Conservation (phyloP, 306 rosid species). For the Lablab purpureus region DNA sequence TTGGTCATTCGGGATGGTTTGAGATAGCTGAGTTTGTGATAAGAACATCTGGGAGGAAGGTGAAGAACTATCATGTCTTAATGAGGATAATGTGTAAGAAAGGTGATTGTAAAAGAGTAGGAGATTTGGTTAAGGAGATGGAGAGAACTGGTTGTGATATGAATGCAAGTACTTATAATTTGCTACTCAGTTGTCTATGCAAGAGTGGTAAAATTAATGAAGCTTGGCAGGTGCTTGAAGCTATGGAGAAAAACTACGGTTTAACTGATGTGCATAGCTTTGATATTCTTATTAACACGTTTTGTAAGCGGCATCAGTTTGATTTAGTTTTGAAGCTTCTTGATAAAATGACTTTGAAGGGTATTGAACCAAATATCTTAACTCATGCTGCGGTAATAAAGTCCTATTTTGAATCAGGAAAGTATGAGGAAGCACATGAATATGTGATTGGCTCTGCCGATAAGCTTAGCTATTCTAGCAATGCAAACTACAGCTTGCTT, state of each 20-base stretch:
- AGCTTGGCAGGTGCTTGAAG: constrained; percentile 54
- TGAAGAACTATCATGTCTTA: constrained; percentile 59
- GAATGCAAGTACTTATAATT: constrained; percentile 51
- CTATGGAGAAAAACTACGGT: constrained; percentile 55
- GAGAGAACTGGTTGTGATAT: constrained; percentile 56
- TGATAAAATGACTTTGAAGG: constrained; percentile 59
- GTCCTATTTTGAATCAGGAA: constrained; percentile 60
- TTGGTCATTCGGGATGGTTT: constrained; percentile 54
- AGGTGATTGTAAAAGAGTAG: constrained; percentile 60
- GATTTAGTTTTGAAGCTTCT: constrained; percentile 61
- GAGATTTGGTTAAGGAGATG: constrained; percentile 61
- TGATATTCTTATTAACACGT: constrained; percentile 59
- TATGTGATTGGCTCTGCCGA: constrained; percentile 55
- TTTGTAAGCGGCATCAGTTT: constrained; percentile 49
- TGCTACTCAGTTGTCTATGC: constrained; percentile 63
- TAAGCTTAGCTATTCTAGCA: constrained; percentile 55
- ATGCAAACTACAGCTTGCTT: constrained; percentile 66
- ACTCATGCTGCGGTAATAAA: constrained; percentile 72
- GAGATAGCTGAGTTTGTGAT: constrained; percentile 63
- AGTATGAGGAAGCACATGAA: constrained; percentile 65
- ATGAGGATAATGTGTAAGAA: constrained; percentile 59
- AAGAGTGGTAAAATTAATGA: constrained; percentile 56
- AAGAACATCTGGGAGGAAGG: constrained; percentile 50
- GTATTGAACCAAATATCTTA: constrained; percentile 65
- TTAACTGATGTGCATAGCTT: constrained; percentile 56